Evolutionary conservation across 768 basidiomycete species (phyloP), one percentile per base, ranked within the genome.

Genomic region (Termitomyces titanicus): DNA sequence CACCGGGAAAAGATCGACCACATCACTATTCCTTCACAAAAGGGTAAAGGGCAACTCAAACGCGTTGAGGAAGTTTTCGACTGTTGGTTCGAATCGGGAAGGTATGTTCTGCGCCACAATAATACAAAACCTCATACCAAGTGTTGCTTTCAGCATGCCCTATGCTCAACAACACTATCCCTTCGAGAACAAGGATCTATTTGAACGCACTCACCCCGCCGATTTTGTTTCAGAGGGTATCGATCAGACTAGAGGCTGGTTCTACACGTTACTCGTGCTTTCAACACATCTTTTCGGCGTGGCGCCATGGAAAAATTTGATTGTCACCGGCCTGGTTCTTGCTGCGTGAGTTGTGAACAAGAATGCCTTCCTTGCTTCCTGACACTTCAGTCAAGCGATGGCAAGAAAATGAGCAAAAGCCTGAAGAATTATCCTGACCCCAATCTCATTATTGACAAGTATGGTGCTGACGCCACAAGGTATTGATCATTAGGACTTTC

Each of bases 321-420:
- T 98, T 58, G 93, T 94, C 43, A 92, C 89, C 35, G 97, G 97
- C 60, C 85, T 98, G 51, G 94, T 99, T 33, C 86, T 99, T 47
- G 97, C 96, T 44, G 87, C 87, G 92, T 92, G 66, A 69, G 90
- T 79, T 3, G 43, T 12, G n/a, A n/a, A n/a, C 22, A 9, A 38
- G 24, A 25, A n/a, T 31, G 25, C 17, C 27, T 47, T 18, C n/a
- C 29, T 50, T 51, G 43, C 53, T 55, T 42, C 22, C 37, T 51
- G 27, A 29, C 35, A 46, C 15, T 44, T 13, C 2, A 15, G 15
- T 40, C 10, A 59, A 94, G 92, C 2, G 95, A 99, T 63, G 97
- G 97, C 52, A 97, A 95, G 80, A 99, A 99, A 78, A 99, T 99
- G 97, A 94, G 92, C 74, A 99, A 99, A 75, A 95, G 92, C 71